Conservation (phyloP, 257 asterid species). For the Henckelia pumila region DNA sequence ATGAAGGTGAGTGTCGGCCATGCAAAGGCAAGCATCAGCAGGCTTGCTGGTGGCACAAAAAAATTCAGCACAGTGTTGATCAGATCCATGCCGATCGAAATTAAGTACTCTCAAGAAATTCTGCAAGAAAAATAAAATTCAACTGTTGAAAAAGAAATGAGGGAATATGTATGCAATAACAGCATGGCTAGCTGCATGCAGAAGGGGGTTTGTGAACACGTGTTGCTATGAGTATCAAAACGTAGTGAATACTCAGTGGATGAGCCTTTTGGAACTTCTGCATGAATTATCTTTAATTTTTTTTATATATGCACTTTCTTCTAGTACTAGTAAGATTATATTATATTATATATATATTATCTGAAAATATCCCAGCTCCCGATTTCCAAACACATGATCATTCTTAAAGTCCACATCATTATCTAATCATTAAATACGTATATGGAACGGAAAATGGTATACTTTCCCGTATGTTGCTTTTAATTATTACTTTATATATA, state of each 20-base stretch:
- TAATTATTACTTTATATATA: no score
- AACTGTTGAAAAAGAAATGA: neutral
- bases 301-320: neutral
- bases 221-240: constrained; percentile 34
- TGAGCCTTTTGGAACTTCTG: constrained; percentile 18
- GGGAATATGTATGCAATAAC: neutral
- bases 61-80: constrained; percentile 51
- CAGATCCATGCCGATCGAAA: constrained; percentile 43
- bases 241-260: constrained; percentile 27
- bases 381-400: no score
- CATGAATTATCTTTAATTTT: constrained; percentile 20
- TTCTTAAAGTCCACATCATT: no score
- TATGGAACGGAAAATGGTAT: no score
- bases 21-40: constrained; percentile 76
- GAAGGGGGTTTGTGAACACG: constrained; percentile 43
- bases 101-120: neutral
- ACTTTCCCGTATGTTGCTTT: no score
- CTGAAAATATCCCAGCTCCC: neutral
- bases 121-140: no score
- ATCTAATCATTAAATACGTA: no score
- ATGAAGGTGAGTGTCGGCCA: constrained; percentile 85
- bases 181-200: constrained; percentile 46
- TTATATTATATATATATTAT: neutral
- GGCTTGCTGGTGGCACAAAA: constrained; percentile 82
- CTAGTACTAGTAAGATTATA: no score